Base-by-base conservation (phyloP, 1,284 basidiomycete genomes). In the Exobasidium rhododendri region DNA sequence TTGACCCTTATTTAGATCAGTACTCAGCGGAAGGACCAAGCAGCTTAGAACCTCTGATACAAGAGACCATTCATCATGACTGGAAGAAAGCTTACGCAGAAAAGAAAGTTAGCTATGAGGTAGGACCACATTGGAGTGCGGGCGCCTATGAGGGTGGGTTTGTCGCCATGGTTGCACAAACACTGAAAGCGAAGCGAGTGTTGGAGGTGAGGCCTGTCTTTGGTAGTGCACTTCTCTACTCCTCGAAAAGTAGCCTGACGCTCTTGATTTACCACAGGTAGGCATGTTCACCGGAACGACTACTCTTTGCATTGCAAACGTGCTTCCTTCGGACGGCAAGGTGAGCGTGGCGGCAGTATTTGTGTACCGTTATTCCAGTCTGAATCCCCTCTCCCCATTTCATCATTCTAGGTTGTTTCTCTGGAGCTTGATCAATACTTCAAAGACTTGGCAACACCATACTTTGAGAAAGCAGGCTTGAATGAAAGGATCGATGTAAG, bases 401-500 rank as follows among this genome's bases (percentile, higher is more conserved):
- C n/a, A n/a, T n/a, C n/a, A n/a, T 47, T 28, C 32, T 60, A 62
- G n/a, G 65, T 81, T 43, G 68, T 73, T 17, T 70, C 75, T 1
- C 67, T 80, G 28, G 80, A 81, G 44, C 68, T 79, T 62, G 79
- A 80, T 51, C 68, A 68, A 0, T 80, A 71, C 63, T 68, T 81
- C 11, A 61, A 69, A 35, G 52, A 62, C 22, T 74, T 78, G 54
- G 70, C 68, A 10, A 52, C 61, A 20, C 80, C 79, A 1, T 75
- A 66, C 31, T 79, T 76, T 62, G 20, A 69, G 10, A 54, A 71
- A 43, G 72, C 77, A 7, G 78, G 77, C 0, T 61, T 77, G 5
- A 32, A 53, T 10, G 64, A 69, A 35, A 77, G 74, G 56, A 73
- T 78, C 55, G 70, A 77, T 47, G 69, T 75, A 54, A 59, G 65